Evolutionary conservation across 176 grass and related monocot species (phyloP).

Genomic region (Oryza officinalis): DNA sequence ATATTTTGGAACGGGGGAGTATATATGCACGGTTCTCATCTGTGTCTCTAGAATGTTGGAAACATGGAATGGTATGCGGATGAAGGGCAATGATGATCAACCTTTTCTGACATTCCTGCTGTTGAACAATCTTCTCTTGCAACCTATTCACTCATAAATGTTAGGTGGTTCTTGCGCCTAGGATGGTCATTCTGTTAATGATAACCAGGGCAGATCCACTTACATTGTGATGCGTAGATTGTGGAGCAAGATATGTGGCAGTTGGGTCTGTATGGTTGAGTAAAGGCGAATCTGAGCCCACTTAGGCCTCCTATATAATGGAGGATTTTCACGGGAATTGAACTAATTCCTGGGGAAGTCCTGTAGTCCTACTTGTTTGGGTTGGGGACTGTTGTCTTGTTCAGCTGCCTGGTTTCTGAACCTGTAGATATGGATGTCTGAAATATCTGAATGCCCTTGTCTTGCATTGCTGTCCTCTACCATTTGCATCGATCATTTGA

Average conservation of each 20-base stretch:
- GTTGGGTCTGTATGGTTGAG: conserved; percentile 8
- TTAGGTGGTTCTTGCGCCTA: conserved; percentile 4
- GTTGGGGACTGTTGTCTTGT: no score
- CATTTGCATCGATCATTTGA: no score
- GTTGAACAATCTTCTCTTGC: neutral
- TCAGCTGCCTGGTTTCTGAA: no score
- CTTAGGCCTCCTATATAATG: neutral
- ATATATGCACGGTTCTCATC: no score
- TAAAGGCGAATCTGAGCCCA: conserved; percentile 41
- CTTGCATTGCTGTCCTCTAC: no score
- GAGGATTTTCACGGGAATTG: neutral
- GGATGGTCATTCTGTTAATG: conserved; percentile 12
- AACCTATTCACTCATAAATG: neutral
- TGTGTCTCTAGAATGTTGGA: no score
- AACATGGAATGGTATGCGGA: neutral
- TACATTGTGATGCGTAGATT: neutral
- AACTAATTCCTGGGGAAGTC: neutral
- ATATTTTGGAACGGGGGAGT: no score
- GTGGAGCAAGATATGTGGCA: neutral
- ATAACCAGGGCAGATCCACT: conserved; percentile 23
- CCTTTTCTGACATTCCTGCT: neutral
- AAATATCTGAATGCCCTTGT: no score
- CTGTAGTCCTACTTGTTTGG: neutral
- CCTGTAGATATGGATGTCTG: no score
- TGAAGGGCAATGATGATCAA: neutral